Evolutionary conservation across 2,329 filamentous ascomycete species (phyloP), one percentile per base, ranked within the genome.

Genomic region (Scleromitrula shiraiana): DNA sequence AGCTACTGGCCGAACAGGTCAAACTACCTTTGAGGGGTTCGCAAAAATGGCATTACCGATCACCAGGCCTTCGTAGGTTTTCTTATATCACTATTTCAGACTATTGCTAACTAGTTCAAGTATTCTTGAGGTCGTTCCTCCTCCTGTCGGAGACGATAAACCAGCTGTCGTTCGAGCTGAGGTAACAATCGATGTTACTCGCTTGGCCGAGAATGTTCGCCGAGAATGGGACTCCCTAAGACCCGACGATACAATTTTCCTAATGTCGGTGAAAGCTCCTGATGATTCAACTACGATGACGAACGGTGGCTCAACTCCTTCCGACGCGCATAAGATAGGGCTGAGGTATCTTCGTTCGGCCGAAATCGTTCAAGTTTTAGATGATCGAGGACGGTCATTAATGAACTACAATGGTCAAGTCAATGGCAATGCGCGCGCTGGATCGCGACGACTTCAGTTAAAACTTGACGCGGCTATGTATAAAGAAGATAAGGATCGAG

Each of bases 41-140:
- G 94, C 91, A 2, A 88, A 82, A 59, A 95, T 97, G 90, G 90
- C 89, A 2, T 73, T 97, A 45, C 83, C 88, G 1, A 93, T 96
- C 50, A 75, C 80, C 15, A 93, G 88, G 59, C 87, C 89, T 53
- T 83, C 88, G 59, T 63, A 56, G 55, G 58, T 41, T 26, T 6
- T 27, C 3, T n/a, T 15, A 5, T 15, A 15, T 35, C 6, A 7
- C 20, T 19, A 9, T 22, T 2, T 15, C 10, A 42, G 12, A 44
- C 22, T 12, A 17, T 7, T 3, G 29, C 53, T 61, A 41, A 62
- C 50, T 39, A 19, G 5, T 27, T 19, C 23, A 41, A 75, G 72
- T 12, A 87, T 98, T 40, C 74, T 96, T 24, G 90, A 98, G 61
- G 84, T 91, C 20, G 80, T 84, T 3, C 88, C 88, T 0, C 77